Evolutionary conservation across 352 stramenopile species (phyloP).

Genomic region (Aphanomyces astaci): DNA sequence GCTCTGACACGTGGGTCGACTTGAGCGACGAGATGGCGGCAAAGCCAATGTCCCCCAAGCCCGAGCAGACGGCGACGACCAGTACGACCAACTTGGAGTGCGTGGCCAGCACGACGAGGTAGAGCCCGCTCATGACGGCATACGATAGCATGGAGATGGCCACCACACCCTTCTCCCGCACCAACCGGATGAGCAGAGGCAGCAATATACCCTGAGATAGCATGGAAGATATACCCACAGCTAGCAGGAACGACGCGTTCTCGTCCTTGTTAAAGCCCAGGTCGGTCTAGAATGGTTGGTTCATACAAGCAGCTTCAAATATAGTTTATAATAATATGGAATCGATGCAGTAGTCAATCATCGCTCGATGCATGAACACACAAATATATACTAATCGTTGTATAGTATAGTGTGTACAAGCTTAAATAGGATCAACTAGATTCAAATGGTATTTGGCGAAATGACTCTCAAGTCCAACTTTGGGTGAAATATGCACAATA

Average conservation of each 20-base stretch:
- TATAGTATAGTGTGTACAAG: too few species aligned
- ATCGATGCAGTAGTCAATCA: too few species aligned
- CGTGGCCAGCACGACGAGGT: constrained; percentile 39
- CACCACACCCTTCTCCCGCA: constrained; percentile 60
- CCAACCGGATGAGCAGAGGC: constrained; percentile 45
- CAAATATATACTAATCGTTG: too few species aligned
- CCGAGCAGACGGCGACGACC: constrained; percentile 32
- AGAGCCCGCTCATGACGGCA: constrained; percentile 37
- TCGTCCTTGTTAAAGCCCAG: constrained; percentile 64
- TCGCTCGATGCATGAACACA: too few species aligned
- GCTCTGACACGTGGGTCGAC: constrained; percentile 52
- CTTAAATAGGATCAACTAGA: too few species aligned
- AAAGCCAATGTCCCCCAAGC: constrained; percentile 59
- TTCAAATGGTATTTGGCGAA: too few species aligned
- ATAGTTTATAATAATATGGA: too few species aligned
- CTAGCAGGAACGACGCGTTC: constrained; percentile 48
- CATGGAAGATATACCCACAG: constrained; percentile 47
- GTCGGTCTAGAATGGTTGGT: constrained; percentile 37
- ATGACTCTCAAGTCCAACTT: too few species aligned
- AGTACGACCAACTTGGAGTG: constrained; percentile 56
- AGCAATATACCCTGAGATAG: constrained; percentile 51
- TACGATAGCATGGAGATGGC: constrained; percentile 41
- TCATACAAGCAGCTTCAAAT: too few species aligned
- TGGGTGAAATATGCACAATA: too few species aligned
- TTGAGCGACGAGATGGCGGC: constrained; percentile 51